Conservation (phyloP, 2,329 filamentous ascomycete genomes). For the Ceratocystis papillata region DNA sequence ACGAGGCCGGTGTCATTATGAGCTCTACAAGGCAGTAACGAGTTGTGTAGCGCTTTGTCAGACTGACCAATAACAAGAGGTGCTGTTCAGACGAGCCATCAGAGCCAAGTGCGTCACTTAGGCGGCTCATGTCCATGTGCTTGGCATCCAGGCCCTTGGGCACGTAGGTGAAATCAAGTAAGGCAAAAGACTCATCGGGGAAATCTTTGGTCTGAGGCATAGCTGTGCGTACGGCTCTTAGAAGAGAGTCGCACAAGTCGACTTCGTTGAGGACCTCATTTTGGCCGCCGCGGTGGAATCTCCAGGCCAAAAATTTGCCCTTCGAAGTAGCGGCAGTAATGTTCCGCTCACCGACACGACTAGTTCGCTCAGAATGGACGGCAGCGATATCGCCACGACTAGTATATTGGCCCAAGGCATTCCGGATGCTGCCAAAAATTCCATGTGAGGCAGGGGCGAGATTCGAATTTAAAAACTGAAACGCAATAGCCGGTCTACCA, state of each 20-base stretch:
- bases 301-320: conserved; percentile 75
- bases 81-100: conserved; percentile 46
- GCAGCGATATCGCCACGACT: conserved; percentile 70
- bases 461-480: conserved; percentile 61
- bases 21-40: conserved; percentile 70
- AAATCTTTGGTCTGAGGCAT: conserved; percentile 41
- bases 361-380: conserved; percentile 60
- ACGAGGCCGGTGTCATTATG: conserved; percentile 44
- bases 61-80: conserved; percentile 50
- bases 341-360: conserved; percentile 70
- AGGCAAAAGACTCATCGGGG: conserved; percentile 51
- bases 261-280: conserved; percentile 62
- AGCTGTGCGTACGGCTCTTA: conserved; percentile 48
- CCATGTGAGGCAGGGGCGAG: conserved; percentile 49
- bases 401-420: conserved; percentile 58
- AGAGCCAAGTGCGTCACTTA: conserved; percentile 41
- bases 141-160: conserved; percentile 43
- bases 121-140: conserved; percentile 40
- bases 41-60: conserved; percentile 42
- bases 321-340: conserved; percentile 68
- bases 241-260: conserved; percentile 56
- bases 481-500: conserved; percentile 68
- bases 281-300: conserved; percentile 76
- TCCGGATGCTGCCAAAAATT: conserved; percentile 70
- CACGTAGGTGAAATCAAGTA: conserved; percentile 70